A percentile compares a stretch with the other conserved stretches of the same genome.
Conservation (phyloP, 2,329 filamentous ascomycete species). For the Monosporascus sp. region DNA sequence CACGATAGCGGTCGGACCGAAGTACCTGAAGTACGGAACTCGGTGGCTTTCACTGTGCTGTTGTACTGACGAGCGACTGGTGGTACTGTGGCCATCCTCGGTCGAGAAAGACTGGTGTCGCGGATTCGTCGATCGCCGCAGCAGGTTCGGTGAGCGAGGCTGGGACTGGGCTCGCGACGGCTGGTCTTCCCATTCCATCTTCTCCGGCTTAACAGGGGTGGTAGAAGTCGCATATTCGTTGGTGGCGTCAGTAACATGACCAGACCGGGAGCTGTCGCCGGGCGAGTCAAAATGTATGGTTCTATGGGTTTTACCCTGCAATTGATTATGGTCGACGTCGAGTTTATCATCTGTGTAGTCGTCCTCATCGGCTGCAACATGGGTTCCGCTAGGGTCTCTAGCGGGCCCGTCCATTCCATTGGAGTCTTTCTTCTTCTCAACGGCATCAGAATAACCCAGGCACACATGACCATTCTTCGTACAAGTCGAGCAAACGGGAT, state of each 20-base stretch:
- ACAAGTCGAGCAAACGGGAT: constrained; percentile 67
- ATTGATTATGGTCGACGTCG: constrained; percentile 24
- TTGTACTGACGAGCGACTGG: constrained; percentile 38
- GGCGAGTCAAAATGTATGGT: constrained; percentile 19
- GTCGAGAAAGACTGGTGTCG: constrained; percentile 33
- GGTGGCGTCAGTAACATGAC: constrained; percentile 17
- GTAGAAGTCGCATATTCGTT: constrained; percentile 16
- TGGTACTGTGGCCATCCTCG: constrained; percentile 33
- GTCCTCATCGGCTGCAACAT: constrained; percentile 30
- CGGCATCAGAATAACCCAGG: constrained; percentile 57
- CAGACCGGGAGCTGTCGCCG: constrained; percentile 16
- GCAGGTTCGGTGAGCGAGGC: constrained; percentile 15
- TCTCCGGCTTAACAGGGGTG: constrained; percentile 23
- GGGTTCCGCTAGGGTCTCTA: constrained; percentile 18
- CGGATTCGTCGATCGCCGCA: constrained; percentile 19
- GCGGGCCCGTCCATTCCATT: constrained; percentile 5
- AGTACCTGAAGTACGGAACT: constrained; percentile 86
- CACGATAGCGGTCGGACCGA: constrained; percentile 85
- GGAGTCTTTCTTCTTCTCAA: constrained; percentile 38
- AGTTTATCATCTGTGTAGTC: constrained; percentile 28
- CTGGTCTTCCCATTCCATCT: constrained; percentile 24
- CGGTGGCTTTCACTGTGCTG: constrained; percentile 53
- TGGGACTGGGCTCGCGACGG: constrained; percentile 14
- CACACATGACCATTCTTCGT: constrained; percentile 65
- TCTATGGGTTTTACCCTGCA: constrained; percentile 19